Base-by-base conservation (phyloP, 2,329 filamentous ascomycete species). In the Incumbomyces delicatus region DNA sequence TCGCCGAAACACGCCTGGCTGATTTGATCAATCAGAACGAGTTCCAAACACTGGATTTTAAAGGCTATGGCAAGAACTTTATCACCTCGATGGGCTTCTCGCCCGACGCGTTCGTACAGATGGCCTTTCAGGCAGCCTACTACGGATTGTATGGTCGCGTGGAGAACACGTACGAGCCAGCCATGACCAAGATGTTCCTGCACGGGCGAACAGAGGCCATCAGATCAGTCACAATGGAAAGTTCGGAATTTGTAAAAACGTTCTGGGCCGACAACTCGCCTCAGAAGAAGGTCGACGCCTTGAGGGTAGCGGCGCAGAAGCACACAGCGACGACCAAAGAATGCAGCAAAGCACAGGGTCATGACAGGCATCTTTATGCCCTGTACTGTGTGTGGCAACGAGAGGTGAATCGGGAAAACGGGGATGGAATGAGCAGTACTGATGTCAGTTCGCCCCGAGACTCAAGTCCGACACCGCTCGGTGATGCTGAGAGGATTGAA, bases 51-150 rank as follows among this genome's bases (percentile, higher is more conserved):
- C 74, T 96, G 3, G 90, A 96, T 56, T 96, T 96, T 57, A 70
- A 72, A 41, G 79, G 82, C 18, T 98, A 94, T 58, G 92, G 92
- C 55, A 95, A 95, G 73, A 95, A 92, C 65, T 95, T 95, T 62
- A 95, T 98, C 66, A 96, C 88, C 0, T 87, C 85, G 0, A 94
- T 94, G 82, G 90, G 90, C 6, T 94, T 96, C 66, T 96, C 90
- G 0, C 90, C 92, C 0, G 92, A 96, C 63, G 92, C 92, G 0
- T 98, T 95, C 62, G 86, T 98, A 16, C 92, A 98, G 65, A 96
- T 98, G 90, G 92, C 92, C 0, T 95, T 95, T 70, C 92, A 98
- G 65, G 90, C 90, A 3, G 90, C 92, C 1, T 96, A 98, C 70
- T 98, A 95, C 60, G 92, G 92, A 1, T 75, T 98, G 6, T 98